Evolutionary conservation across 257 asterid species (phyloP), one percentile per base, ranked within the genome.

Genomic region (Voacanga thouarsii): DNA sequence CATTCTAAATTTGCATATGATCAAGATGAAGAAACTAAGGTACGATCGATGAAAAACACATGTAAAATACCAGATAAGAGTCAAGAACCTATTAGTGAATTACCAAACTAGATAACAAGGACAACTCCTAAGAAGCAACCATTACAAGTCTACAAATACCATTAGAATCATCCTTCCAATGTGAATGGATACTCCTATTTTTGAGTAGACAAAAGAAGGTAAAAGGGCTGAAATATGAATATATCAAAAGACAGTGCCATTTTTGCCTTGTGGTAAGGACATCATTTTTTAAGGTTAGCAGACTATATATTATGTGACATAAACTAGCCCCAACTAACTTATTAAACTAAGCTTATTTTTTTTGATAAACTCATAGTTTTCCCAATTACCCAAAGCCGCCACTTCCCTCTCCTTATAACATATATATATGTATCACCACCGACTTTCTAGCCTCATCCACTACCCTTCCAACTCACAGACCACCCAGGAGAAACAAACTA

Each of bases 1-100:
- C 59, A 61, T 26, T 61, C 68, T 61, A 61, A 61, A 61, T 63
- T 63, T 65, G 71, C 71, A 65, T 65, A 65, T 30, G 28, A 67
- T 39, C 50, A 66, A 37, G 12, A 43, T 0, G 47, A 43, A 43
- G 47, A 43, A 4, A 53, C 5, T 21, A 53, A 50, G 6, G 18
- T 16, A 33, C 2, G 37, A 33, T 33, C 2, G 37, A 33, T 33
- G 37, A 33, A 33, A 33, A 33, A 33, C 37, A 33, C 37, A 33
- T 33, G 37, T 33, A 33, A 33, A 33, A 33, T 33, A 33, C 37
- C 37, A 33, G 37, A 33, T 1, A 33, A 33, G 1, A 2, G 37
- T 1, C 37, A 33, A 33, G 37, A 33, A 33, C 37, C 59, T 53
- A 53, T 15, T 53, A 53, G n/a, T 1, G 6, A 55, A 55, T 55